Conservation (phyloP, 495 filamentous ascomycete species). For the Margaritispora aquatica region DNA sequence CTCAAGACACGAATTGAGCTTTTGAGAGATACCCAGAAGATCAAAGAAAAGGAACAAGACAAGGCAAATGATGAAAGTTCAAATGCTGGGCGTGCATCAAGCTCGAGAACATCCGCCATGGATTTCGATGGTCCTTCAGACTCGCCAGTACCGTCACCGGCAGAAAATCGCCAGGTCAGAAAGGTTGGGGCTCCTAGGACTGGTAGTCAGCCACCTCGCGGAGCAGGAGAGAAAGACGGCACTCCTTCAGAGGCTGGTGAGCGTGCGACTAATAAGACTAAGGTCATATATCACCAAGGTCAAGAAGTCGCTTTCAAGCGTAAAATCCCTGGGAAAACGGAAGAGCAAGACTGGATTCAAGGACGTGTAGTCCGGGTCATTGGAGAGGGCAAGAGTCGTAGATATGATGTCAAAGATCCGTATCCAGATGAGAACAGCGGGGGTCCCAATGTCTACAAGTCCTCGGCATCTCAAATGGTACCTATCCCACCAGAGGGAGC, state of each 20-base stretch:
- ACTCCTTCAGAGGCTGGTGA: slow-evolving; percentile 10
- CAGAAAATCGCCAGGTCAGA: slow-evolving; percentile 29
- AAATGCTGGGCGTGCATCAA: slow-evolving; percentile 45
- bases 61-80: neutral
- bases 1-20: slow-evolving; percentile 54
- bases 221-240: neutral
- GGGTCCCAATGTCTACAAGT: slow-evolving; percentile 62
- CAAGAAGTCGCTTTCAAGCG: slow-evolving; percentile 86
- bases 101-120: slow-evolving; percentile 45
- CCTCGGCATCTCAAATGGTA: slow-evolving; percentile 74
- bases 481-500: slow-evolving; percentile 62
- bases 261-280: slow-evolving; percentile 29
- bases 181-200: slow-evolving; percentile 31
- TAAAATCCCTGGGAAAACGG: slow-evolving; percentile 58
- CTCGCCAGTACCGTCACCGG: slow-evolving; percentile 62
- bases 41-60: slow-evolving; percentile 10
- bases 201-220: slow-evolving; percentile 42
- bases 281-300: slow-evolving; percentile 53
- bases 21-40: slow-evolving; percentile 42
- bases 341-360: slow-evolving; percentile 79
- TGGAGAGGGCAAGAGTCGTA: slow-evolving; percentile 80
- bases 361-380: slow-evolving; percentile 79
- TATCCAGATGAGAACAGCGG: slow-evolving; percentile 73
- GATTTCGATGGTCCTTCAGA: slow-evolving; percentile 67
- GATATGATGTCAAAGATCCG: slow-evolving; percentile 92